Conservation (phyloP, 2,329 filamentous ascomycete species). For the Penicillium sclerotiorum region DNA sequence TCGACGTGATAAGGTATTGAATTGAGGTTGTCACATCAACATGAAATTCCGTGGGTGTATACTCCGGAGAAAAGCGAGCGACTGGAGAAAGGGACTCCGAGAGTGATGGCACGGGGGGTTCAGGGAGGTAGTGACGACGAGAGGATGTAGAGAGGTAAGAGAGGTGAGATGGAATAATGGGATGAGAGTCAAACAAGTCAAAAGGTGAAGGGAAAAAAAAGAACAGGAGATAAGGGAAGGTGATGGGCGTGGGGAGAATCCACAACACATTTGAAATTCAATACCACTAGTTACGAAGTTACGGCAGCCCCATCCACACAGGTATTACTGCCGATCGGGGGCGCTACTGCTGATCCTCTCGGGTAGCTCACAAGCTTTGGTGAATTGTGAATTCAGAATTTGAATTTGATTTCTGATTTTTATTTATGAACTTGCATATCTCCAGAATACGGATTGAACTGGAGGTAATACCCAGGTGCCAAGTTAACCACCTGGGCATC, state of each 20-base stretch:
- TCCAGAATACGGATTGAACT: too few species aligned
- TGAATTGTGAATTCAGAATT: too few species aligned
- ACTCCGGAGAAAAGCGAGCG: conserved; percentile 22
- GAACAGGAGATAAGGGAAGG: conserved; percentile 4
- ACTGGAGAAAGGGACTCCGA: conserved; percentile 12
- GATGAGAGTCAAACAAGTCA: not conserved
- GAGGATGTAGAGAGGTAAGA: not conserved
- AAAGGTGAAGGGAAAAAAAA: not conserved
- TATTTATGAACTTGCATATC: too few species aligned
- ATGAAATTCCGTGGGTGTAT: conserved; percentile 9
- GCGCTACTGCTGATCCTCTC: conserved; percentile 12
- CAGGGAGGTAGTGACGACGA: not conserved
- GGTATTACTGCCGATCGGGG: not conserved
- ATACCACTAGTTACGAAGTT: not conserved
- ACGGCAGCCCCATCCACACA: not conserved
- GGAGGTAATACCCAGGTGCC: too few species aligned
- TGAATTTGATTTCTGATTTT: too few species aligned
- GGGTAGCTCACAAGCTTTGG: too few species aligned
- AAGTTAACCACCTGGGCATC: too few species aligned
- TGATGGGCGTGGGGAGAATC: conserved; percentile 5
- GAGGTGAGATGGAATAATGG: not conserved
- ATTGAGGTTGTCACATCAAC: conserved; percentile 11
- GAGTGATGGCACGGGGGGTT: not conserved
- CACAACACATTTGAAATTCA: not conserved
- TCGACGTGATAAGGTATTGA: not conserved